Evolutionary conservation across 805 yeast genomes (phyloP), one percentile per base, ranked within the genome.

Genomic region (Teunomyces panamensis): DNA sequence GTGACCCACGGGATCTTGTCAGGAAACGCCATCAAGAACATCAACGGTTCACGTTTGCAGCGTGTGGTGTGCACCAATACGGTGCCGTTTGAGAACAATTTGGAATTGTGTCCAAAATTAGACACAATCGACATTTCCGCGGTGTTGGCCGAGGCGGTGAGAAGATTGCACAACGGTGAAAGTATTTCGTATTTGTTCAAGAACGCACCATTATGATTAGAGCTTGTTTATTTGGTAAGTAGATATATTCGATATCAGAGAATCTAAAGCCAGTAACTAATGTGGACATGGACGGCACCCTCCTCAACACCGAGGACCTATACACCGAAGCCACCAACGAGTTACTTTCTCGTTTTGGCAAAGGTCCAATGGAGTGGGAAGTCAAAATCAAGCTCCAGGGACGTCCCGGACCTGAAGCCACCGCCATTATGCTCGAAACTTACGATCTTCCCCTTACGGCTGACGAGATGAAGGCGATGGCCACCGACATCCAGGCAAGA

Each of bases 271-370:
- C 24, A 20, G 24, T 20, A 20, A 27, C 34, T 35, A 34, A 43
- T 34, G 29, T 42, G 73, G 96, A 89, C 74, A 88, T 94, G 98
- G 99, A 94, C 64, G 99, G 99, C 1, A 79, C 95, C 20, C 74
- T 94, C 52, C 79, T 94, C 61, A 89, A 91, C 69, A 87, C 97
- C 3, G 99, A 94, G 67, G 95, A 88, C 54, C 75, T 91, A 47
- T 94, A 94, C 65, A 92, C 99, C 1, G 81, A 81, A 48, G 87
- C 88, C 2, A 73, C 88, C 29, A 79, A 86, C 43, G 84, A 81
- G 46, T 65, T 88, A 2, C 73, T 94, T 24, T 79, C 81, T 10
- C 71, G 74, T 46, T 85, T 80, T 59, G 88, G 86, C 8, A 87
- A 84, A 59, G 95, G 95, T 0, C 85, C 87, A 2, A 75, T 87